These are phyloP conservation scores for Wickerhamiella allomyrinae DNA, from an alignment of 805 yeast genomes.

Conservation along the genomic window DNA sequence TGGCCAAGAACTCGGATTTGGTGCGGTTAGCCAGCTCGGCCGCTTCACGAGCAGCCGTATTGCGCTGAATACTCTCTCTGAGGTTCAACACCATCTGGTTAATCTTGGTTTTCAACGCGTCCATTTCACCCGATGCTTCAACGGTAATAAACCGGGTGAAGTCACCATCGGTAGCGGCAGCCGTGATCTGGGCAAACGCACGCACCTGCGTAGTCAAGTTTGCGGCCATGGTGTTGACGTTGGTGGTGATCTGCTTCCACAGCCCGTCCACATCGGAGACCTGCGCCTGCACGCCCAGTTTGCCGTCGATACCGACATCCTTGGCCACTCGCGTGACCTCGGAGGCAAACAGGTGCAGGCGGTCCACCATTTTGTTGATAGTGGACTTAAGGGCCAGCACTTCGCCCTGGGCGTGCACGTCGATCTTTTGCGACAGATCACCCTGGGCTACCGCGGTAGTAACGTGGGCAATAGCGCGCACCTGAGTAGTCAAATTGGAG, in stretches of 20 bases:
- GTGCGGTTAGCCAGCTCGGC: constrained; percentile 84
- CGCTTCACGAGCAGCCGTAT: constrained; percentile 87
- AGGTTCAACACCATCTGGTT: constrained; percentile 76
- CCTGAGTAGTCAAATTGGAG: constrained; percentile 71
- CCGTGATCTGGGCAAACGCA: constrained; percentile 86
- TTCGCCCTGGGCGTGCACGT: constrained; percentile 83
- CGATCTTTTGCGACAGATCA: constrained; percentile 71
- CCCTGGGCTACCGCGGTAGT: constrained; percentile 90
- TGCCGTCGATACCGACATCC: constrained; percentile 89
- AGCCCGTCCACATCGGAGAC: constrained; percentile 81
- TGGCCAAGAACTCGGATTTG: constrained; percentile 79
- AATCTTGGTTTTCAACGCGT: constrained; percentile 37
- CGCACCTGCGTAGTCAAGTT: constrained; percentile 83
- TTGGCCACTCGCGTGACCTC: constrained; percentile 85
- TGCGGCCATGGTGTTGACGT: constrained; percentile 90
- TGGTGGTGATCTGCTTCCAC: constrained; percentile 84
- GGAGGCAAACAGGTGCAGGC: constrained; percentile 71
- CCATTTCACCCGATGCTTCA: constrained; percentile 87
- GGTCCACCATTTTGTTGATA: constrained; percentile 86
- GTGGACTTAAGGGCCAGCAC: constrained; percentile 74
- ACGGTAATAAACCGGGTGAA: constrained; percentile 82
- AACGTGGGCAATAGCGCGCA: constrained; percentile 76
- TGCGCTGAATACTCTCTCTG: constrained; percentile 79
- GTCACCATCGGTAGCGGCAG: constrained; percentile 90
- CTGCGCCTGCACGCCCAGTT: constrained; percentile 83